Evolutionary conservation across 1,284 basidiomycete genomes (phyloP).

Genomic region (Bjerkandera adusta): DNA sequence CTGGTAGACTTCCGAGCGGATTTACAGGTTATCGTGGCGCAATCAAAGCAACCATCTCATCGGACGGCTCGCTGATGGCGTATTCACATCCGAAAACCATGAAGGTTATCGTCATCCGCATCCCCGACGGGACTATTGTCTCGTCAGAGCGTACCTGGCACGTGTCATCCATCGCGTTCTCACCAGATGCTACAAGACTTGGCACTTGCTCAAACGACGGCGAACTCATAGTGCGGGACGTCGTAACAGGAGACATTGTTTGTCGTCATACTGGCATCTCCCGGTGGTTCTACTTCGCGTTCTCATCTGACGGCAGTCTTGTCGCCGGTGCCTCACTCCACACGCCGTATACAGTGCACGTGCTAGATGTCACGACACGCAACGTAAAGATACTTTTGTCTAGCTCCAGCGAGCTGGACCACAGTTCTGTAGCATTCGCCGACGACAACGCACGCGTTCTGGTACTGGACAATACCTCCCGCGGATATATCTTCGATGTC

Average conservation of each 20-base stretch:
- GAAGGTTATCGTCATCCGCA: too few relatives aligned
- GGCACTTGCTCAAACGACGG: slow-evolving; percentile 26
- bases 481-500: too few relatives aligned
- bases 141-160: too few relatives aligned
- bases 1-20: too few relatives aligned
- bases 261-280: slow-evolving; percentile 25
- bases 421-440: slow-evolving; percentile 16
- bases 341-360: slow-evolving; percentile 11
- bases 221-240: slow-evolving; percentile 23
- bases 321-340: slow-evolving; percentile 19
- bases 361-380: slow-evolving; percentile 12
- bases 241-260: slow-evolving; percentile 24
- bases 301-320: slow-evolving; percentile 19
- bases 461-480: too few relatives aligned
- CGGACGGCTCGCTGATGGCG: too few relatives aligned
- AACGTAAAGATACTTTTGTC: slow-evolving; percentile 11
- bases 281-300: slow-evolving; percentile 13
- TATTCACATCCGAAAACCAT: too few relatives aligned
- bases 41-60: too few relatives aligned
- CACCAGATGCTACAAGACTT: slow-evolving; percentile 21
- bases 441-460: slow-evolving; percentile 17
- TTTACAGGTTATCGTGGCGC: too few relatives aligned
- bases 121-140: too few relatives aligned
- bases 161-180: slow-evolving; percentile 20
- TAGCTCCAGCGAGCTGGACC: slow-evolving; percentile 16